A percentile compares a stretch with the other conserved stretches of the same genome.
These are phyloP conservation scores for Colletotrichum sp. DNA, from an alignment of 2,329 filamentous ascomycete species.

Conservation along the genomic window DNA sequence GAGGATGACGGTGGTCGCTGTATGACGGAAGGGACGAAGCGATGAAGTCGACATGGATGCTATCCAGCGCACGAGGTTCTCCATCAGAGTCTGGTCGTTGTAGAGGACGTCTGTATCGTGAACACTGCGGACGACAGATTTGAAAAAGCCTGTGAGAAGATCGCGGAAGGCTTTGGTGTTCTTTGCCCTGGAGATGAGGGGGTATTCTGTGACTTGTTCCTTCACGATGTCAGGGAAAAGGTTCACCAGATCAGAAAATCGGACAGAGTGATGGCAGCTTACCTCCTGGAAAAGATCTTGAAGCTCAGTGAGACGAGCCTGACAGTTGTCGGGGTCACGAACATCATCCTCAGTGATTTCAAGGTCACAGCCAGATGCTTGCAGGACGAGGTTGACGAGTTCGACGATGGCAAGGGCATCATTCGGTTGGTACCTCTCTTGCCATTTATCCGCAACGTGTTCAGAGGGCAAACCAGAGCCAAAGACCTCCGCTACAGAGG, in stretches of 20 bases:
- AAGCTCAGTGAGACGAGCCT: constrained; percentile 79
- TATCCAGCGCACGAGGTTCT: constrained; percentile 90
- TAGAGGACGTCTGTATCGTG: constrained; percentile 86
- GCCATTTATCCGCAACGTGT: constrained; percentile 64
- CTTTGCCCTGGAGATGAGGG: constrained; percentile 82
- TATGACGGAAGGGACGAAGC: constrained; percentile 91
- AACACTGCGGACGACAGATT: constrained; percentile 74
- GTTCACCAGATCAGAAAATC: background rate
- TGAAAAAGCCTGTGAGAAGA: constrained; percentile 79
- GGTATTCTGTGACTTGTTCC: constrained; percentile 87
- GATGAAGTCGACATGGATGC: constrained; percentile 88
- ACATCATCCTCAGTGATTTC: constrained; percentile 84
- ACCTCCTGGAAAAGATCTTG: constrained; percentile 86
- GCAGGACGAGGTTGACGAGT: constrained; percentile 69
- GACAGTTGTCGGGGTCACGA: constrained; percentile 85
- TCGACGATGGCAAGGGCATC: constrained; percentile 61
- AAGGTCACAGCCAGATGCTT: constrained; percentile 79
- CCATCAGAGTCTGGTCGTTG: constrained; percentile 75
- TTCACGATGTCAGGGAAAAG: constrained; percentile 37
- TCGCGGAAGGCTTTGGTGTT: constrained; percentile 79
- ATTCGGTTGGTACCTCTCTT: constrained; percentile 60
- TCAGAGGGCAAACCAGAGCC: constrained; percentile 60
- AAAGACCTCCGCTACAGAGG: constrained; percentile 62
- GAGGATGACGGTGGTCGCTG: constrained; percentile 83
- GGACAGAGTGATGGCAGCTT: constrained; percentile 29